phyloP scores from a whole-genome alignment of 768 basidiomycete genomes.

The Phylloporus scabripes region DNA sequence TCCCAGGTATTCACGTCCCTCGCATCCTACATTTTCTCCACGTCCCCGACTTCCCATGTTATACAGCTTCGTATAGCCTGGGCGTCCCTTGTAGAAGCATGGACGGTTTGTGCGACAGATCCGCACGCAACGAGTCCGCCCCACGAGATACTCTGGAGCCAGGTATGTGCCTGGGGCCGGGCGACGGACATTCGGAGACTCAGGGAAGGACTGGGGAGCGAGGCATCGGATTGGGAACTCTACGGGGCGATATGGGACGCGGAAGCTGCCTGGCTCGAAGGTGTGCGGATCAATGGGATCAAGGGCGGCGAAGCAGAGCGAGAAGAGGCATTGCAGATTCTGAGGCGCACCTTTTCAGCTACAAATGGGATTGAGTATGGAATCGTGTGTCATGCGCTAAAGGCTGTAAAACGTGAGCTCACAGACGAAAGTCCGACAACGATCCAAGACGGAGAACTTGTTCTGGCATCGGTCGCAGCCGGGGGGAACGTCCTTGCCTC shows the following conservation, averaged over 20 bases:
- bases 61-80: slow-evolving; percentile 43
- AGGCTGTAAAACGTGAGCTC: slow-evolving; percentile 31
- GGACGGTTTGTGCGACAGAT: slow-evolving; percentile 83
- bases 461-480: slow-evolving; percentile 28
- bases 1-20: slow-evolving; percentile 50
- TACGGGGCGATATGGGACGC: slow-evolving; percentile 37
- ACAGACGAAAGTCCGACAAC: background rate
- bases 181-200: slow-evolving; percentile 47
- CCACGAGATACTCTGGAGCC: slow-evolving; percentile 90
- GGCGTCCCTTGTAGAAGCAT: slow-evolving; percentile 55
- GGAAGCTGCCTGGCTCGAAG: slow-evolving; percentile 68
- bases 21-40: slow-evolving; percentile 40
- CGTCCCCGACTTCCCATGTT: slow-evolving; percentile 20
- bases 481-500: slow-evolving; percentile 38
- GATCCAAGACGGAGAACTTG: slow-evolving; percentile 4
- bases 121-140: slow-evolving; percentile 83
- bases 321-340: slow-evolving; percentile 27
- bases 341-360: slow-evolving; percentile 37
- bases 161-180: slow-evolving; percentile 78
- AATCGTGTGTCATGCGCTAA: slow-evolving; percentile 35
- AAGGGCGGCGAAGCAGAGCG: slow-evolving; percentile 64
- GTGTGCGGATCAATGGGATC: slow-evolving; percentile 64
- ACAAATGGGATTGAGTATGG: slow-evolving; percentile 29
- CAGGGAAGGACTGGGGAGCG: slow-evolving; percentile 30
- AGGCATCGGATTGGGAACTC: slow-evolving; percentile 21